phyloP scores from a whole-genome alignment of 768 basidiomycete genomes.

The Russula virescens region DNA sequence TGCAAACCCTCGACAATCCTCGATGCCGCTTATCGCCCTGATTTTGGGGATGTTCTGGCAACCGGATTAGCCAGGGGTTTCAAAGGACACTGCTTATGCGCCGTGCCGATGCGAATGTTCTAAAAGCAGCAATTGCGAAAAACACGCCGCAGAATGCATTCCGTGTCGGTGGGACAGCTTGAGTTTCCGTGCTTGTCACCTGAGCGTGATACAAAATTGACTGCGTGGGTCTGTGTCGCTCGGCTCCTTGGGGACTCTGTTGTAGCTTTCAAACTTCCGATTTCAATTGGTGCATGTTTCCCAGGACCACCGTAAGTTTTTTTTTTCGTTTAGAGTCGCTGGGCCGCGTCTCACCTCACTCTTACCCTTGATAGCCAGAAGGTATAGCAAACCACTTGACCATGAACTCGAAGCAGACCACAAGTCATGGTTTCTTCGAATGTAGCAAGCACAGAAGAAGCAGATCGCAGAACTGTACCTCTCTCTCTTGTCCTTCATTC shows the following conservation, averaged over 20 bases:
- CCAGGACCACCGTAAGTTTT: no score
- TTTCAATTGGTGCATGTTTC: no score
- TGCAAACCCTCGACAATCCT: neutral
- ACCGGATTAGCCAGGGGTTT: constrained; percentile 2
- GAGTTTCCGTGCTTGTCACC: constrained; percentile 16
- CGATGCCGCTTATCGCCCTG: neutral
- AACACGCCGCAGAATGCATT: neutral
- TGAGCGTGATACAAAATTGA: constrained; percentile 5
- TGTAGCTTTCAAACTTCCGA: no score
- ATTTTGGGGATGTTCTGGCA: neutral
- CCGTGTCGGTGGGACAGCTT: neutral
- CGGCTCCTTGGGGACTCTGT: neutral
- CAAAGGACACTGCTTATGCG: constrained; percentile 1
- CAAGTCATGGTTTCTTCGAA: no score
- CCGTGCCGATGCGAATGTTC: neutral
- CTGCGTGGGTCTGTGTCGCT: neutral
- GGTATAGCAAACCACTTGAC: no score
- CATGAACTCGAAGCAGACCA: no score
- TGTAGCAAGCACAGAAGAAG: no score
- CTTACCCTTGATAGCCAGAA: no score
- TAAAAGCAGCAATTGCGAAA: neutral
- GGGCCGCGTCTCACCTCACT: no score
- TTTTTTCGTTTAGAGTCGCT: no score
- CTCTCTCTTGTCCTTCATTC: no score
- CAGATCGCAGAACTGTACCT: no score